Conservation (phyloP, 345 rosid genomes). For the Citrus trifoliata region DNA sequence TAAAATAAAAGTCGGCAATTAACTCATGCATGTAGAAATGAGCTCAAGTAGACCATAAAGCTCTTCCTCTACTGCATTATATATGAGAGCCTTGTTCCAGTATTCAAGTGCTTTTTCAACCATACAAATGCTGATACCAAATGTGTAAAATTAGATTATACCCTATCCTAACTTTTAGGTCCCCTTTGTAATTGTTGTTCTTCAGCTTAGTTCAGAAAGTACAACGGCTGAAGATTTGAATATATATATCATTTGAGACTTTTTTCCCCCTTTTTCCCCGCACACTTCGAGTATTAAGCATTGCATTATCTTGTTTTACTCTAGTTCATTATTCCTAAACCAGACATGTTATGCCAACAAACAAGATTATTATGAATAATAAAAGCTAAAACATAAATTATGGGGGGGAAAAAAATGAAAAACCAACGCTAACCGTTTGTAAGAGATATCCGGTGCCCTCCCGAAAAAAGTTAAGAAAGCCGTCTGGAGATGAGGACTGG, state of each 20-base stretch:
- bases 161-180: not conserved
- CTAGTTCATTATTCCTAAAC: not conserved
- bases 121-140: not conserved
- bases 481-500: constrained; percentile 46
- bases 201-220: not conserved
- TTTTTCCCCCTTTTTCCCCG: not conserved
- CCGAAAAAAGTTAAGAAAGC: constrained; percentile 31
- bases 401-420: not conserved
- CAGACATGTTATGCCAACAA: not conserved
- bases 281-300: not conserved
- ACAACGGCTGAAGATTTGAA: too few species aligned
- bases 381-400: too few species aligned
- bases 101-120: not conserved
- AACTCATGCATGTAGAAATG: not conserved
- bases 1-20: not conserved
- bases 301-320: not conserved
- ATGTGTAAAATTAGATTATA: not conserved
- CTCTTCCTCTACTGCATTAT: not conserved
- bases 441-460: constrained; percentile 29
- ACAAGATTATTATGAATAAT: not conserved
- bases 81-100: not conserved
- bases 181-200: not conserved
- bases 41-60: not conserved
- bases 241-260: not conserved
- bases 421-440: constrained; percentile 23